phyloP scores from a whole-genome alignment of 2,329 filamentous ascomycete species.

The Talaromyces sp. region DNA sequence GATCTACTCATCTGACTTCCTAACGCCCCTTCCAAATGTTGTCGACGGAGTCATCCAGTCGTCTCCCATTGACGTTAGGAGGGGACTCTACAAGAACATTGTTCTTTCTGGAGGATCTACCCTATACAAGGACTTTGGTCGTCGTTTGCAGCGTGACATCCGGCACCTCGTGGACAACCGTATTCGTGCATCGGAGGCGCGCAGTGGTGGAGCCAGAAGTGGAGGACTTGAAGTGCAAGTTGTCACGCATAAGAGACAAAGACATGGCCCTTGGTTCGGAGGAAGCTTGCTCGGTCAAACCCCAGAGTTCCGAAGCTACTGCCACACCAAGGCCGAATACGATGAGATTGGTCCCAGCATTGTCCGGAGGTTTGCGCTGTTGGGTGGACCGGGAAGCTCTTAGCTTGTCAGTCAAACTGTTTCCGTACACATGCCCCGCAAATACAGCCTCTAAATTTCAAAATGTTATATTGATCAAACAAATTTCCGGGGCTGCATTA shows the following conservation, averaged over 20 bases:
- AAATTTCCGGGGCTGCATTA: not conserved
- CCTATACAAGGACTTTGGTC: conserved; percentile 96
- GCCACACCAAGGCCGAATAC: conserved; percentile 86
- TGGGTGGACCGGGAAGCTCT: conserved; percentile 75
- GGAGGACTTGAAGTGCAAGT: conserved; percentile 95
- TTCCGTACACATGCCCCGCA: not conserved
- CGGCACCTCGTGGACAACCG: conserved; percentile 90
- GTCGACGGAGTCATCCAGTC: conserved; percentile 97
- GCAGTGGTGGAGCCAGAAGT: conserved; percentile 86
- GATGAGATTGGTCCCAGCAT: conserved; percentile 95
- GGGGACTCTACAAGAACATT: conserved; percentile 99
- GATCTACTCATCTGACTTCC: conserved; percentile 97
- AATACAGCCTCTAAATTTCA: not conserved
- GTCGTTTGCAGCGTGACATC: conserved; percentile 93
- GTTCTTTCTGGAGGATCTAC: conserved; percentile 95
- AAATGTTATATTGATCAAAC: not conserved
- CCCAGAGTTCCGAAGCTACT: conserved; percentile 97
- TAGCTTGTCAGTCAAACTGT: conserved; percentile 18
- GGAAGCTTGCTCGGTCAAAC: conserved; percentile 95
- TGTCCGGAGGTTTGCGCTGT: conserved; percentile 85
- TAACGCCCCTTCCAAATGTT: conserved; percentile 88
- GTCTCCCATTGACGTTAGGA: conserved; percentile 92
- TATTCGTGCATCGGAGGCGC: conserved; percentile 85
- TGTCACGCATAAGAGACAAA: conserved; percentile 93
- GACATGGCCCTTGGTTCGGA: conserved; percentile 97